Conservation (phyloP, 305 asterid genomes). For the Andrographis paniculata region DNA sequence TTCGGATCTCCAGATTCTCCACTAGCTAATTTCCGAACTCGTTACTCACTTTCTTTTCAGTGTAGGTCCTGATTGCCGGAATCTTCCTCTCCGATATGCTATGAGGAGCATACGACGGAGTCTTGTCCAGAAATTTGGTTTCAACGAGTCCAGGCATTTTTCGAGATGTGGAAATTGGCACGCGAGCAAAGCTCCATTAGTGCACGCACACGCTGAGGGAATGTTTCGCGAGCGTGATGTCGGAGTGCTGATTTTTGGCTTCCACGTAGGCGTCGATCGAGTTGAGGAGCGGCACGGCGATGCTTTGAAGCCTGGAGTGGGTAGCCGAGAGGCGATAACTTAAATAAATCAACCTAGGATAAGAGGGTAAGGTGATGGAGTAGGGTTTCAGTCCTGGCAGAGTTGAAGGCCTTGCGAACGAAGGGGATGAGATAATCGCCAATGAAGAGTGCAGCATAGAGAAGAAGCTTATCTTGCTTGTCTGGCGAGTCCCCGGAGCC, state of each 20-base stretch:
- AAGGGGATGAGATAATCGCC: too few species aligned
- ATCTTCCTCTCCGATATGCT: constrained; percentile 92
- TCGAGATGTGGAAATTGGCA: constrained; percentile 50
- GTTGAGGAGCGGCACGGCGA: constrained; percentile 68
- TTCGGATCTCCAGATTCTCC: constrained; percentile 87
- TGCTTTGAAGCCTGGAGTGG: constrained; percentile 69
- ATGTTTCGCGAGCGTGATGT: constrained; percentile 59
- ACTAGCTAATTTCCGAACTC: constrained; percentile 97
- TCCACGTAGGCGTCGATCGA: constrained; percentile 74
- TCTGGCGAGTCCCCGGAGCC: too few species aligned
- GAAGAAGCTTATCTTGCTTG: too few species aligned
- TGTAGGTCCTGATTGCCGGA: constrained; percentile 67
- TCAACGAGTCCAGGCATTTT: constrained; percentile 70
- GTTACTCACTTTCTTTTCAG: constrained; percentile 64
- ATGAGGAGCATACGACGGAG: constrained; percentile 57
- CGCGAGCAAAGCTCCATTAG: constrained; percentile 71
- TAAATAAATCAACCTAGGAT: constrained; percentile 89
- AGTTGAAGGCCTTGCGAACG: too few species aligned
- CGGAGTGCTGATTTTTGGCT: constrained; percentile 51
- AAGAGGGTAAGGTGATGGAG: constrained; percentile 25
- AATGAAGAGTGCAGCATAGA: too few species aligned
- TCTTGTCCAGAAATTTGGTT: constrained; percentile 36
- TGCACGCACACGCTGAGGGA: constrained; percentile 57
- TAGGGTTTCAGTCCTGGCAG: too few species aligned
- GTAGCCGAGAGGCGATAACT: constrained; percentile 62